phyloP scores from a whole-genome alignment of 2,329 filamentous ascomycete genomes.

The Tolypocladium album region DNA sequence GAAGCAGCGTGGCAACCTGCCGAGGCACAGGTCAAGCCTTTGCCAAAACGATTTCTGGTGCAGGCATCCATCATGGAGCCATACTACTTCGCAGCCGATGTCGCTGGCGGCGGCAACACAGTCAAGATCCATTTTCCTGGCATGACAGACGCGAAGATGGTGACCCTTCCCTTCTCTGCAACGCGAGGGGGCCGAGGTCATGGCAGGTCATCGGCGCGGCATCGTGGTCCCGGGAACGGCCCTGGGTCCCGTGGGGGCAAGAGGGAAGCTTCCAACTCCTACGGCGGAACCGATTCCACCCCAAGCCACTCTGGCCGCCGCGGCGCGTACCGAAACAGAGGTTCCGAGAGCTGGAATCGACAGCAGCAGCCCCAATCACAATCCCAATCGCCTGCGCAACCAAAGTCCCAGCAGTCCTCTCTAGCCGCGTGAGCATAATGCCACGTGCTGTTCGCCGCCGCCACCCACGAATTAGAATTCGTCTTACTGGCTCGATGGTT shows the following conservation, averaged over 20 bases:
- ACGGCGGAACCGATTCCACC: conserved; percentile 12
- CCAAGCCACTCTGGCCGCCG: conserved; percentile 17
- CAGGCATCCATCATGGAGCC: conserved; percentile 23
- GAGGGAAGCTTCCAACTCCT: conserved; percentile 19
- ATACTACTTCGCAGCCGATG: conserved; percentile 20
- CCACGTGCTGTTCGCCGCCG: neutral
- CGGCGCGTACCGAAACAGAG: conserved; percentile 27
- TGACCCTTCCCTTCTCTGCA: conserved; percentile 25
- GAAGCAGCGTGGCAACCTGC: conserved; percentile 53
- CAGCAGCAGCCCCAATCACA: conserved; percentile 4
- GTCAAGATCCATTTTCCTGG: conserved; percentile 31
- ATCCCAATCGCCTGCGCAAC: conserved; percentile 3
- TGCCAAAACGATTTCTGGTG: conserved; percentile 40
- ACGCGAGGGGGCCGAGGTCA: conserved; percentile 19
- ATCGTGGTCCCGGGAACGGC: conserved; percentile 17
- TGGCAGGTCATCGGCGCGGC: conserved; percentile 14
- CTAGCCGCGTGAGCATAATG: conserved; percentile 9
- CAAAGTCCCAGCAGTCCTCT: conserved; percentile 13
- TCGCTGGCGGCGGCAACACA: conserved; percentile 21
- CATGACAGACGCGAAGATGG: conserved; percentile 25
- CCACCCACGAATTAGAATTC: neutral
- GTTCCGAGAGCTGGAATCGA: conserved; percentile 31
- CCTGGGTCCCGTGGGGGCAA: conserved; percentile 16
- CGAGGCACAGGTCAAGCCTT: conserved; percentile 39
- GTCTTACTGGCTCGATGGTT: neutral